phyloP scores from a whole-genome alignment of 2,329 filamentous ascomycete species.

The Dactylellina leptospora region DNA sequence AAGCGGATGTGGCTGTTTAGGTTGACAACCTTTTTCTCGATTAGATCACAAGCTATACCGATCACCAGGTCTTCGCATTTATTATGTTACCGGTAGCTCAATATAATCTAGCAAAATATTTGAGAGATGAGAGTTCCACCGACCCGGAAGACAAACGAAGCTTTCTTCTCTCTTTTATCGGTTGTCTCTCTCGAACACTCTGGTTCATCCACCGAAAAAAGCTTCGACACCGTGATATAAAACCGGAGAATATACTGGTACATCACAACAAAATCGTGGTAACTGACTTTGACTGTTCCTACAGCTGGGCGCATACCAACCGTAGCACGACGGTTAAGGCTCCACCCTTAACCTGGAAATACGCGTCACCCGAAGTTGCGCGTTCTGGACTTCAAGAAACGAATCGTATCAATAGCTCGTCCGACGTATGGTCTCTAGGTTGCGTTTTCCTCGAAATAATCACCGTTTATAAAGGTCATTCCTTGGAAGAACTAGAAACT shows the following conservation, averaged over 20 bases:
- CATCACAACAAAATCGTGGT: conserved; percentile 48
- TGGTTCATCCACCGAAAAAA: conserved; percentile 54
- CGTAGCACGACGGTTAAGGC: conserved; percentile 48
- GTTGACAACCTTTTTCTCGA: neutral
- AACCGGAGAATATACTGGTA: conserved; percentile 56
- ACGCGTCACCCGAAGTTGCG: conserved; percentile 17
- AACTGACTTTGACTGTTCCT: conserved; percentile 56
- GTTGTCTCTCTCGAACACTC: conserved; percentile 54
- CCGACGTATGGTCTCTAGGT: conserved; percentile 57
- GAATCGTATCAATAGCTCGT: conserved; percentile 14
- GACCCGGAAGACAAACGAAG: conserved; percentile 12
- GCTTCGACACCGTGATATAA: conserved; percentile 56
- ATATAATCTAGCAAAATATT: conserved; percentile 53
- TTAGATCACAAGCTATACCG: conserved; percentile 56
- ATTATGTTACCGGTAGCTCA: conserved; percentile 57
- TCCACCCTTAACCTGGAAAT: conserved; percentile 20
- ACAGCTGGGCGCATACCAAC: conserved; percentile 54
- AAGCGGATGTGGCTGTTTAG: neutral
- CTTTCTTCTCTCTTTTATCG: conserved; percentile 56
- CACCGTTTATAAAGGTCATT: conserved; percentile 49
- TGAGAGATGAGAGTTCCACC: neutral
- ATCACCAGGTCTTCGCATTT: conserved; percentile 54
- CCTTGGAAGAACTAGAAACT: conserved; percentile 1
- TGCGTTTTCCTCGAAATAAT: conserved; percentile 55
- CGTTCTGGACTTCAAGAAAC: neutral